Base-by-base conservation (phyloP, 2,329 filamentous ascomycete species). In the Stagonosporopsis cucurbitacearum region DNA sequence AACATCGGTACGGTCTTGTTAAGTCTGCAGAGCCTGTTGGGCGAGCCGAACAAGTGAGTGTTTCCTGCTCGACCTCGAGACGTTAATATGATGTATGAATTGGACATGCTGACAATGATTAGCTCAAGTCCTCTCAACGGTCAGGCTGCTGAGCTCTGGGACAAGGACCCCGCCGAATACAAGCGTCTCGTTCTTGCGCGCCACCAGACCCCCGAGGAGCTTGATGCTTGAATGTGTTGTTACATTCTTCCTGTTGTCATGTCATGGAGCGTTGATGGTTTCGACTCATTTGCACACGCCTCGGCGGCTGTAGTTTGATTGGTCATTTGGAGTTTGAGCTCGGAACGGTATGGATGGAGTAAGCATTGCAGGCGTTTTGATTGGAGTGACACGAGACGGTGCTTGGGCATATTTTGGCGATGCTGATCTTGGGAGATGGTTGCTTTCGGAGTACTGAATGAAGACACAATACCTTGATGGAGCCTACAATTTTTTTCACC, bases 11-110 rank as follows among this genome's bases (percentile, higher is more conserved):
- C 90, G 42, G 91, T 99, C 42, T 81, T 99, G 51, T 78, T 99
- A 69, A 98, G 94, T 68, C 79, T 99, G 77, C 95, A 99, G 79
- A 97, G 93, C 77, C 80, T 99, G 71, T 84, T 99, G 28, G 95
- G 94, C 23, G 95, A 99, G 79, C 95, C 95, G 32, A 99, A 99
- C 80, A 99, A 99, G 95, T 98, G 81, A 77, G 90, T 69, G 17
- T 11, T 9, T 8, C 9, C 4, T n/a, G 17, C 8, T 6, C 22
- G 3, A 3, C 19, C 7, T 17, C 13, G 28, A 3, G n/a, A 7
- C 17, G 17, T 25, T 0, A 35, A 33, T 26, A 13, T 0, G 11
- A 8, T 20, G 2, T 22, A 26, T 19, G 13, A 15, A 6, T 19
- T 19, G 12, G 7, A 17, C n/a, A 7, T 64, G 65, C 59, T 63